Conservation (phyloP, 352 stramenopile genomes). For the Globisporangium okanoganense region DNA sequence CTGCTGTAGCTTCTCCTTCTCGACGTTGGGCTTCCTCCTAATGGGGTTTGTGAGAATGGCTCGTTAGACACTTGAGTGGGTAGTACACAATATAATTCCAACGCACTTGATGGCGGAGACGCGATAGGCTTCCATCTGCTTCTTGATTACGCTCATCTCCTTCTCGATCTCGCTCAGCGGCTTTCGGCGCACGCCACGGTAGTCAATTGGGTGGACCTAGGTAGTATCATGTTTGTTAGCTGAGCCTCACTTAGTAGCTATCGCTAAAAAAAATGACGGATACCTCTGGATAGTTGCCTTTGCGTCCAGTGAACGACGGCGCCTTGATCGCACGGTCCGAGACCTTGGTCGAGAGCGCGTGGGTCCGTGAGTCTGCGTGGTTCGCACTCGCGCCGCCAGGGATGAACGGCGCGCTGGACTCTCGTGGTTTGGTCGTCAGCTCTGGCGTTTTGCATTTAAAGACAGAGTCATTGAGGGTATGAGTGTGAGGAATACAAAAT, state of each 20-base stretch:
- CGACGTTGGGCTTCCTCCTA: constrained; percentile 51
- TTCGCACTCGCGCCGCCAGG: constrained; percentile 34
- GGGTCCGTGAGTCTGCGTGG: constrained; percentile 43
- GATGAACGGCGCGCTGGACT: constrained; percentile 53
- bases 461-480: not conserved
- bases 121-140: constrained; percentile 63
- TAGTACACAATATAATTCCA: not conserved
- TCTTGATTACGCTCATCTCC: constrained; percentile 67
- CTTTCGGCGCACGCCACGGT: constrained; percentile 40
- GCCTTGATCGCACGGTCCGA: constrained; percentile 63
- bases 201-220: constrained; percentile 64
- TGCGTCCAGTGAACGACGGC: constrained; percentile 29
- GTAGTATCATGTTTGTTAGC: not conserved
- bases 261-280: not conserved
- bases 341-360: constrained; percentile 40
- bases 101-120: constrained; percentile 37
- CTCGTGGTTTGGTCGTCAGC: constrained; percentile 40
- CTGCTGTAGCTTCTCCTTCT: constrained; percentile 85
- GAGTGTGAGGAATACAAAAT: not conserved
- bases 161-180: constrained; percentile 74
- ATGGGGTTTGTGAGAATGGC: not conserved
- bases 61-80: not conserved
- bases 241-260: not conserved
- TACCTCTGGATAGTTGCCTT: constrained; percentile 30
- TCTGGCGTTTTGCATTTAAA: constrained; percentile 23